Percentiles rank a stretch among this genome's conserved stretches.
phyloP scores from a whole-genome alignment of 306 rosid species.

The Mucuna pruriens region DNA sequence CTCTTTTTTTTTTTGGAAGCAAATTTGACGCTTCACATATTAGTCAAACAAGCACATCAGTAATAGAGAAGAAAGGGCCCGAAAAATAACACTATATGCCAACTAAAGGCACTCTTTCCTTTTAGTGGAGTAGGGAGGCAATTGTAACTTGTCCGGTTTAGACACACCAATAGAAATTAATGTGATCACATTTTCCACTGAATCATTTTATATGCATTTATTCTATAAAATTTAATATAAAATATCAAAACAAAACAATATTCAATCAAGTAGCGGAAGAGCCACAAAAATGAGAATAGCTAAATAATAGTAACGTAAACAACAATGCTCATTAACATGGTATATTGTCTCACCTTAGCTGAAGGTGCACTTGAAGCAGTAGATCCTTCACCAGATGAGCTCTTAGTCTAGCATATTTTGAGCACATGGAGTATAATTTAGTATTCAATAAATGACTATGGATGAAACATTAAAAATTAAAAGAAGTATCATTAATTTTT shows the following conservation, averaged over 20 bases:
- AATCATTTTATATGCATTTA: not conserved
- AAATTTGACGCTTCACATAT: not conserved
- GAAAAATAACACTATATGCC: not conserved
- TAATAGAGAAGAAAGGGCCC: not conserved
- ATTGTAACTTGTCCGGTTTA: not conserved
- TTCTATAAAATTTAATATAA: not conserved
- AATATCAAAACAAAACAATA: not conserved
- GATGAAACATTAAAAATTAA: too few species aligned
- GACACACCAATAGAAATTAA: not conserved
- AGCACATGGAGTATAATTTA: slow-evolving; percentile 20
- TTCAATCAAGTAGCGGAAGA: not conserved
- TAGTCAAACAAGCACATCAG: not conserved
- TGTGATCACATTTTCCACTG: not conserved
- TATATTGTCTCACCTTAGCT: slow-evolving; percentile 52
- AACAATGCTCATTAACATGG: not conserved
- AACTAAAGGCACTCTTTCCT: not conserved
- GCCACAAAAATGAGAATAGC: not conserved
- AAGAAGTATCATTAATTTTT: not conserved
- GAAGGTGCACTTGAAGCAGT: slow-evolving; percentile 55
- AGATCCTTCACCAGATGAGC: slow-evolving; percentile 60
- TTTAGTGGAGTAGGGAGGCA: not conserved
- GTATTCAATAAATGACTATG: not conserved
- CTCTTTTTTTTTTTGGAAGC: not conserved
- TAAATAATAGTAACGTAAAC: not conserved
- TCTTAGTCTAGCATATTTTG: slow-evolving; percentile 52